phyloP scores from a whole-genome alignment of 768 basidiomycete species.

The Pleurotus sapidus region DNA sequence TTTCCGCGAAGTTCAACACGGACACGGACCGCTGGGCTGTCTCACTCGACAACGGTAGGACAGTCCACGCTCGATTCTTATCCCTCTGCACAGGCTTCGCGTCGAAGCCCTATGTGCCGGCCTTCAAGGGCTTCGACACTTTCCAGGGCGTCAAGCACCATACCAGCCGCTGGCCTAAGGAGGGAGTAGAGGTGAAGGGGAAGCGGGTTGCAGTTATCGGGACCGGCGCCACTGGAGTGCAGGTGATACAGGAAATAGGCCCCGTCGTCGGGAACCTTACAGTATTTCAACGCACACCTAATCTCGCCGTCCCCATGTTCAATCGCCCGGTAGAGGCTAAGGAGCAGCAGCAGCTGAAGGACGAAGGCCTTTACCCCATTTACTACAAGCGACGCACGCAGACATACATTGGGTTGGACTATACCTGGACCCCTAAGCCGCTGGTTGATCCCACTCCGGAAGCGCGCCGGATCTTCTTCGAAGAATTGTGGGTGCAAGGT shows the following conservation, averaged over 20 bases:
- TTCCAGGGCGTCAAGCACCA: constrained; percentile 23
- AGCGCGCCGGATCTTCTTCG: constrained; percentile 18
- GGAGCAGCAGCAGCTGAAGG: constrained; percentile 14
- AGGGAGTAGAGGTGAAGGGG: constrained; percentile 15
- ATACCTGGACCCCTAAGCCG: constrained; percentile 9
- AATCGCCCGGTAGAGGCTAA: constrained; percentile 56
- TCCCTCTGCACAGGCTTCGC: constrained; percentile 21
- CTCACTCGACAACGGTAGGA: constrained; percentile 13
- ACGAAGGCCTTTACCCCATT: constrained; percentile 14
- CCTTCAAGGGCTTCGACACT: constrained; percentile 15
- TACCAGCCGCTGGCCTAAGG: constrained; percentile 20
- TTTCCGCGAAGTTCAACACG: constrained; percentile 17
- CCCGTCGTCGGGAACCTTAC: constrained; percentile 18
- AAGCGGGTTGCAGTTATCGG: constrained; percentile 25
- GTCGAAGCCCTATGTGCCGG: constrained; percentile 19
- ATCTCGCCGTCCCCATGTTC: constrained; percentile 48
- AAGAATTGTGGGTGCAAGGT: constrained; percentile 18
- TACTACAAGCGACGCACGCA: constrained; percentile 17
- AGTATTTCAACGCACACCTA: constrained; percentile 34
- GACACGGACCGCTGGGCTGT: constrained; percentile 19
- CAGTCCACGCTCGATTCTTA: constrained; percentile 17
- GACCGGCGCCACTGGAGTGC: constrained; percentile 23
- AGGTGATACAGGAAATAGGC: constrained; percentile 21
- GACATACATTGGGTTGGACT: constrained; percentile 17
- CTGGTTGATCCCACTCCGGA: constrained; percentile 15